Conservation (phyloP, 441 rosid genomes). For the Gossypium laxum region DNA sequence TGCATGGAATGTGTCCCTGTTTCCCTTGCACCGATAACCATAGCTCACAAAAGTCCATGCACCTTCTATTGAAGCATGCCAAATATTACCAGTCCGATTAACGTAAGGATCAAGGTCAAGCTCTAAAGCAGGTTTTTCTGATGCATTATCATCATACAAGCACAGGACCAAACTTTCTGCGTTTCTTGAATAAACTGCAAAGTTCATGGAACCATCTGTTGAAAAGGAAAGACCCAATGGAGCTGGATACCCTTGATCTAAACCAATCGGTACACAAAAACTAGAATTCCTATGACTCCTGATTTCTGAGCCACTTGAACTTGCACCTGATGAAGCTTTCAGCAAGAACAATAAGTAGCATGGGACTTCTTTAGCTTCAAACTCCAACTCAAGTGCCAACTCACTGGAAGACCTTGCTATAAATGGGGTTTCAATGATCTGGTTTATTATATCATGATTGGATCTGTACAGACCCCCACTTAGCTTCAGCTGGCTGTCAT, state of each 20-base stretch:
- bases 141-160: conserved; percentile 43
- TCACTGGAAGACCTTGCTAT: conserved; percentile 30
- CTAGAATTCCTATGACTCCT: conserved; percentile 43
- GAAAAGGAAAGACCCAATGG: conserved; percentile 73
- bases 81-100: conserved; percentile 70
- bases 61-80: conserved; percentile 65
- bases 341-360: conserved; percentile 65
- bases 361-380: conserved; percentile 56
- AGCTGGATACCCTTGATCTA: conserved; percentile 49
- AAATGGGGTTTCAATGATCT: conserved; percentile 40
- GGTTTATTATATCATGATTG: conserved; percentile 35
- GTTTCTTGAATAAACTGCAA: conserved; percentile 58
- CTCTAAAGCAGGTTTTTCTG: conserved; percentile 62
- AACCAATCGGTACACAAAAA: conserved; percentile 78
- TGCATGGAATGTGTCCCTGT: conserved; percentile 21
- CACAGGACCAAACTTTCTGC: conserved; percentile 51
- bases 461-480: conserved; percentile 63
- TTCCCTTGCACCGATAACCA: conserved; percentile 53
- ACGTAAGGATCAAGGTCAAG: conserved; percentile 83
- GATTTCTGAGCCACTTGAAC: conserved; percentile 34
- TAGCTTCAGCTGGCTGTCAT: conserved; percentile 34
- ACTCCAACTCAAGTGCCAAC: conserved; percentile 50
- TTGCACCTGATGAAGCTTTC: conserved; percentile 31
- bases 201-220: conserved; percentile 53
- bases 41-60: conserved; percentile 44